phyloP scores from a whole-genome alignment of 345 rosid species.

The Mallotus nudiflorus region DNA sequence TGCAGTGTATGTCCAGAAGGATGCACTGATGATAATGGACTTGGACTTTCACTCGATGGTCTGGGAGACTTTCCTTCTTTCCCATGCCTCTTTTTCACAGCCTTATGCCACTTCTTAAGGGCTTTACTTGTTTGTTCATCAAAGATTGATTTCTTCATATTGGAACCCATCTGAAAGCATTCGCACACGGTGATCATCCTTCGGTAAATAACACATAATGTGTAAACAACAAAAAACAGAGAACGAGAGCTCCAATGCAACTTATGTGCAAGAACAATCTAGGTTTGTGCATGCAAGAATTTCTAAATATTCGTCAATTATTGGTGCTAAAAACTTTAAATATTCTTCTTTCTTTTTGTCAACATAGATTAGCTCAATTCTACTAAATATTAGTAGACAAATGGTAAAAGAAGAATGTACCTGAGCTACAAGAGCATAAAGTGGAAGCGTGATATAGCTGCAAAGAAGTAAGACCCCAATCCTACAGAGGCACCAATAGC shows the following conservation, averaged over 20 bases:
- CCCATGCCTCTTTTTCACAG: conserved; percentile 55
- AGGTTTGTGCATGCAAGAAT: background rate
- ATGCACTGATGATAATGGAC: conserved; percentile 39
- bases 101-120: conserved; percentile 86
- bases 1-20: conserved; percentile 43
- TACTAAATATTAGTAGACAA: background rate
- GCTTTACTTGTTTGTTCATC: conserved; percentile 95
- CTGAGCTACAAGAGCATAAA: conserved; percentile 94
- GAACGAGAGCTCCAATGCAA: too few relatives aligned
- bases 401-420: conserved; percentile 31
- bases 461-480: conserved; percentile 56
- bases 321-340: too few relatives aligned
- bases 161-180: conserved; percentile 73
- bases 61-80: conserved; percentile 52
- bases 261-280: too few relatives aligned
- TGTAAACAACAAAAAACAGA: too few relatives aligned
- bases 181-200: background rate
- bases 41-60: conserved; percentile 51
- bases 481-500: conserved; percentile 41
- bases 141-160: conserved; percentile 84
- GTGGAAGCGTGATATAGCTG: conserved; percentile 92
- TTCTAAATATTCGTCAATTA: background rate
- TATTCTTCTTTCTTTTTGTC: too few relatives aligned
- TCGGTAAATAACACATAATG: too few relatives aligned
- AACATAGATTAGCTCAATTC: background rate